phyloP scores from a whole-genome alignment of 1,284 basidiomycete genomes.

The Violaceomyces palustris region DNA sequence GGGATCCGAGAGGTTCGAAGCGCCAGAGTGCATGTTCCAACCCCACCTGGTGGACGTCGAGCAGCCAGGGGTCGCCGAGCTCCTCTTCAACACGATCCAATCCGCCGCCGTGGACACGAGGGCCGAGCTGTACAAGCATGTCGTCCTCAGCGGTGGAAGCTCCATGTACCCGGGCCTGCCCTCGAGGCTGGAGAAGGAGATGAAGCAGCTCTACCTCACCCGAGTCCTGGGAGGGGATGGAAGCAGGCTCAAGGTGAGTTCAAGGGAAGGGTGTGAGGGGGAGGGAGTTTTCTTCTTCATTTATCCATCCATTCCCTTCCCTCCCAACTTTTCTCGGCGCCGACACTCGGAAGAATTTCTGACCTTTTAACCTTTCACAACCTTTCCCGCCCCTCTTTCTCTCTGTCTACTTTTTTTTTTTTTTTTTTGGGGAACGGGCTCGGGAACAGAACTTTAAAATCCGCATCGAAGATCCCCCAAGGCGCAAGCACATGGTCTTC shows the following conservation, averaged over 20 bases:
- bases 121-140: constrained; percentile 91
- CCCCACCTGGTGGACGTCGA: constrained; percentile 96
- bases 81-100: constrained; percentile 95
- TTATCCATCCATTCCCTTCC: no score
- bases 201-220: constrained; percentile 96
- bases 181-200: constrained; percentile 93
- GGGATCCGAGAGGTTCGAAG: constrained; percentile 97
- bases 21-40: constrained; percentile 99
- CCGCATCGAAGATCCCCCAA: constrained; percentile 92
- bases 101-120: constrained; percentile 83
- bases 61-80: constrained; percentile 93
- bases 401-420: no score
- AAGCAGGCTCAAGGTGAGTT: constrained; percentile 73
- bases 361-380: no score
- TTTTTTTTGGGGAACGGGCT: no score
- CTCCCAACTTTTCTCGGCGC: no score
- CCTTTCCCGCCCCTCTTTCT: no score
- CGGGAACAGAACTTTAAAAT: constrained; percentile 95
- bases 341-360: no score
- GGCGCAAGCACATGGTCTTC: constrained; percentile 99
- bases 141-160: constrained; percentile 86
- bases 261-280: no score
- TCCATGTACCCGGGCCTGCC: constrained; percentile 99
- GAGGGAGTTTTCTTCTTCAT: no score
- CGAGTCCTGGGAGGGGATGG: constrained; percentile 82